These are phyloP conservation scores for Closterium sp. DNA, from an alignment of 139 green algal genomes.

Conservation along the genomic window DNA sequence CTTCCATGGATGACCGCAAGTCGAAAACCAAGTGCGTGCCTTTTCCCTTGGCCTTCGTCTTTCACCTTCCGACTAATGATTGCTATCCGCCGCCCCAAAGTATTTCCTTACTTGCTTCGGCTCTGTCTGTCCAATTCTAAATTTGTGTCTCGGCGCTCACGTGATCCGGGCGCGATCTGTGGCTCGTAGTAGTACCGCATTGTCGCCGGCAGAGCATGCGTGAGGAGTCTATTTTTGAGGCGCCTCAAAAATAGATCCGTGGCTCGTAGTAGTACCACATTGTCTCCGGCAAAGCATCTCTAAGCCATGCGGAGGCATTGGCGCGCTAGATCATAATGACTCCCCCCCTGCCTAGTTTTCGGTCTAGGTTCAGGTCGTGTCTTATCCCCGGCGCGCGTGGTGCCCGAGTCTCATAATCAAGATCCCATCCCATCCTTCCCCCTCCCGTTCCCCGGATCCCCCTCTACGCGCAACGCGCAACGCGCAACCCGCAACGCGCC, in stretches of 20 bases:
- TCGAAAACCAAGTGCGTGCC: neutral
- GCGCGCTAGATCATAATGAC: too few species aligned
- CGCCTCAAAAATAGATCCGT: too few species aligned
- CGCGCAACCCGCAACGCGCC: neutral
- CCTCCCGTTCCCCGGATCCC: neutral
- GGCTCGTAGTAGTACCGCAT: neutral
- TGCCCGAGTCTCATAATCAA: too few species aligned
- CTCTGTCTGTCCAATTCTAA: neutral
- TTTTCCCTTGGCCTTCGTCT: neutral
- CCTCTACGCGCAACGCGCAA: neutral
- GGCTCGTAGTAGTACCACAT: too few species aligned
- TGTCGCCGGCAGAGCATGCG: neutral
- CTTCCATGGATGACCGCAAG: neutral
- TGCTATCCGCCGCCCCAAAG: neutral
- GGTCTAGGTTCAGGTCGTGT: too few species aligned
- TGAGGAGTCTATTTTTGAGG: too few species aligned
- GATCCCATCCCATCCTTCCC: neutral
- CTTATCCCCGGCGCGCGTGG: neutral
- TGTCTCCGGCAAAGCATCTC: too few species aligned
- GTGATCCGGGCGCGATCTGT: neutral
- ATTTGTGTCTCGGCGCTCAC: neutral
- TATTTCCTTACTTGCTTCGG: neutral
- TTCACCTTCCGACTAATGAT: neutral
- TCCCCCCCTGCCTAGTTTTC: neutral
- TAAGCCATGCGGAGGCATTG: too few species aligned